phyloP scores from a whole-genome alignment of 176 grass and related monocot genomes.

The Oryza glumipatula region DNA sequence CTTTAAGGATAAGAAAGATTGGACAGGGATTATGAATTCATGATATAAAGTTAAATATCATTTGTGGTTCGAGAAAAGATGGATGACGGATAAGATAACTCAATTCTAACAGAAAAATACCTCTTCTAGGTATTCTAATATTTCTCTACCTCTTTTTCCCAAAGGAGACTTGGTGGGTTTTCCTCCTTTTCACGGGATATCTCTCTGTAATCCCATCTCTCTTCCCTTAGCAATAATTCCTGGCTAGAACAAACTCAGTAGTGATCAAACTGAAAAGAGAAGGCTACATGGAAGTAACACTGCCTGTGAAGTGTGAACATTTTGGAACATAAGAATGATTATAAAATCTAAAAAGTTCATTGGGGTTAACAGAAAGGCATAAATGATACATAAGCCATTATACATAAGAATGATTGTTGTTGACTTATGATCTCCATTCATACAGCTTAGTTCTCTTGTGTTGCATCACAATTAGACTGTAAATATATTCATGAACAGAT shows the following conservation, averaged over 20 bases:
- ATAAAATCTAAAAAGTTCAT: not conserved
- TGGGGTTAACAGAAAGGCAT: slow-evolving; percentile 7
- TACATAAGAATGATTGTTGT: too few species aligned
- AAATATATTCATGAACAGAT: slow-evolving; percentile 14
- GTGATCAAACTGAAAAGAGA: not conserved
- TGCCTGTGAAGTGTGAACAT: not conserved
- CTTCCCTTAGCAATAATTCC: too few species aligned
- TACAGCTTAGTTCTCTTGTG: slow-evolving; percentile 2
- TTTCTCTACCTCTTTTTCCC: not conserved
- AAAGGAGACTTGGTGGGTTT: not conserved
- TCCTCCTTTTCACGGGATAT: too few species aligned
- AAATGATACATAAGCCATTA: slow-evolving; percentile 11
- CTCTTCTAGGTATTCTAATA: too few species aligned
- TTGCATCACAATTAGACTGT: not conserved
- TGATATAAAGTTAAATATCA: too few species aligned
- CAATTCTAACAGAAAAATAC: too few species aligned
- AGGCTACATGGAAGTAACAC: not conserved
- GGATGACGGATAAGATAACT: too few species aligned
- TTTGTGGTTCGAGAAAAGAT: too few species aligned
- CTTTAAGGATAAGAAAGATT: too few species aligned
- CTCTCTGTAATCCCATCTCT: too few species aligned
- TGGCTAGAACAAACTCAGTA: too few species aligned
- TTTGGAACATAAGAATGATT: slow-evolving; percentile 29
- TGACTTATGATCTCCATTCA: not conserved
- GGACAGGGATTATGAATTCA: too few species aligned